Percentiles rank a stretch among this genome's conserved stretches.
Conservation (phyloP, 257 asterid genomes). For the Sherardia arvensis region DNA sequence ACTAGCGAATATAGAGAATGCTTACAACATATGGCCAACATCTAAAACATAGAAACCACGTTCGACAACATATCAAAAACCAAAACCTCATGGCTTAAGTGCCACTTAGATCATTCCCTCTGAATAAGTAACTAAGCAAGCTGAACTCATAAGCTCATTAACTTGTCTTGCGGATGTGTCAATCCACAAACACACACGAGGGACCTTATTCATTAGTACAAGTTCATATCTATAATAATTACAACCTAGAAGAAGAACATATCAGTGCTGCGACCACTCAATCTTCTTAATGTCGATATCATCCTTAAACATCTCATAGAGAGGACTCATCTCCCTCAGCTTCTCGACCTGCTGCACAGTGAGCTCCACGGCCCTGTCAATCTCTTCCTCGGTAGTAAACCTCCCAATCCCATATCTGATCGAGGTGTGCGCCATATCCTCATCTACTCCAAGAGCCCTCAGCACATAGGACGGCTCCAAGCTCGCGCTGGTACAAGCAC, state of each 20-base stretch:
- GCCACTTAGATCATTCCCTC: not conserved
- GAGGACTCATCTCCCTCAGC: slow-evolving; percentile 94
- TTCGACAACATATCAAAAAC: not conserved
- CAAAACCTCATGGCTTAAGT: not conserved
- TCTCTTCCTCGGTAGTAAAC: slow-evolving; percentile 85
- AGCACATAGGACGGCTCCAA: slow-evolving; percentile 94
- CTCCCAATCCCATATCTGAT: slow-evolving; percentile 97
- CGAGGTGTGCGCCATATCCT: slow-evolving; percentile 97
- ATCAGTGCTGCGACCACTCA: slow-evolving; percentile 86
- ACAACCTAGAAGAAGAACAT: not conserved
- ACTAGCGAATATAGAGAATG: too few relatives aligned
- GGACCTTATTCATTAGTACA: not conserved
- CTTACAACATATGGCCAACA: too few relatives aligned
- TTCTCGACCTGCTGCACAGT: slow-evolving; percentile 91
- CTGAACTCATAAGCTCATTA: slow-evolving; percentile 3
- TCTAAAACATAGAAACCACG: not conserved
- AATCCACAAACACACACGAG: not conserved
- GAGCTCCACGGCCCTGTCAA: slow-evolving; percentile 77
- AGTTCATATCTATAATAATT: not conserved
- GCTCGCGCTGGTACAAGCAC: slow-evolving; percentile 97
- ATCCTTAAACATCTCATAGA: slow-evolving; percentile 89
- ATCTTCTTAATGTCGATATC: slow-evolving; percentile 91
- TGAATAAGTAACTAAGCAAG: not conserved
- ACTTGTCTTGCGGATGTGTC: not conserved
- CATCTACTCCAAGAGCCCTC: slow-evolving; percentile 97